Conservation (phyloP, 2,329 filamentous ascomycete species). For the Arthrobotrys entomopaga region DNA sequence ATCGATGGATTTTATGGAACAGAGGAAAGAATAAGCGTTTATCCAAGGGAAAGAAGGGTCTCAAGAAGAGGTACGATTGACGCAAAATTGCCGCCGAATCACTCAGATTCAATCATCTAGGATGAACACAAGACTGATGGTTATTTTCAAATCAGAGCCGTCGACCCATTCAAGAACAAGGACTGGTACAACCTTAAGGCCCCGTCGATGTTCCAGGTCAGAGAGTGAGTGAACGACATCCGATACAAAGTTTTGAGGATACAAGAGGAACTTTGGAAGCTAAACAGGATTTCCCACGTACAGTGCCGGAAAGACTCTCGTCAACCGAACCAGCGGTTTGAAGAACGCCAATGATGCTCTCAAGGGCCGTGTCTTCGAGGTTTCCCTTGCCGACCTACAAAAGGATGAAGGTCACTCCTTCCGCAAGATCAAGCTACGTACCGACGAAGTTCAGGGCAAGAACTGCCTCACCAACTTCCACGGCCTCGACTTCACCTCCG, state of each 20-base stretch:
- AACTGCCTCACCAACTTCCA: slow-evolving; percentile 99
- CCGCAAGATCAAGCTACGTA: slow-evolving; percentile 98
- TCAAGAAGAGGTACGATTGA: slow-evolving; percentile 53
- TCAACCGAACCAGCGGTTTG: slow-evolving; percentile 99
- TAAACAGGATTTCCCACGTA: slow-evolving; percentile 56
- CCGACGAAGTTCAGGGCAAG: slow-evolving; percentile 99
- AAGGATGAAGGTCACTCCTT: slow-evolving; percentile 99
- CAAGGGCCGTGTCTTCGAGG: slow-evolving; percentile 98
- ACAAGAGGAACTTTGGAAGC: slow-evolving; percentile 10
- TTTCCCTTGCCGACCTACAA: slow-evolving; percentile 97
- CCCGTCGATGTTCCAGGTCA: slow-evolving; percentile 59
- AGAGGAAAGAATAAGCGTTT: slow-evolving; percentile 86
- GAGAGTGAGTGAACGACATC: slow-evolving; percentile 45
- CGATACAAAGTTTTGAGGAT: slow-evolving; percentile 5
- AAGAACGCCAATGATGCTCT: slow-evolving; percentile 99
- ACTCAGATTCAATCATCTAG: background rate
- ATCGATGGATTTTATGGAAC: slow-evolving; percentile 31
- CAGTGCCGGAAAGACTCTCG: slow-evolving; percentile 99
- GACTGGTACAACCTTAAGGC: slow-evolving; percentile 99
- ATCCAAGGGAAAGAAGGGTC: slow-evolving; percentile 97
- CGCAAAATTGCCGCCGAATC: background rate
- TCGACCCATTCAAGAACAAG: slow-evolving; percentile 97
- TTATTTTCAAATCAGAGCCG: slow-evolving; percentile 93
- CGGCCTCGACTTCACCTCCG: slow-evolving; percentile 99
- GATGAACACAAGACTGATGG: slow-evolving; percentile 25